Evolutionary conservation across 1,284 basidiomycete genomes (phyloP), one percentile per base, ranked within the genome.

Genomic region (Microbotryomycetes sp.): DNA sequence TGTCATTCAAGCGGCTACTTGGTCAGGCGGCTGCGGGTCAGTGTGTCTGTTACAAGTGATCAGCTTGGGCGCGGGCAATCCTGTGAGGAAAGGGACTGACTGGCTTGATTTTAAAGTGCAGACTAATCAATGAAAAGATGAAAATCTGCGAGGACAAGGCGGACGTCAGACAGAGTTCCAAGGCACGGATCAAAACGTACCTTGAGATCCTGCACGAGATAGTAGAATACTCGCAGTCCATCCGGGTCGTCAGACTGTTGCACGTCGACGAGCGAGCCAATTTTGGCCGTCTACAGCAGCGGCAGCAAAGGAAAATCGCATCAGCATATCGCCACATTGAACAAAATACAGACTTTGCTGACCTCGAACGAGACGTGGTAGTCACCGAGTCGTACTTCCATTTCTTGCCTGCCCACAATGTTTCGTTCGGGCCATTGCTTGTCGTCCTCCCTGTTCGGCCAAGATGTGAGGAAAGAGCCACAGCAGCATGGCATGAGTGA

Each of bases 61-160:
- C n/a, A n/a, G n/a, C n/a, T n/a, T n/a, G n/a, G n/a, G n/a, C n/a
- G n/a, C n/a, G n/a, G n/a, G n/a, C n/a, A n/a, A n/a, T n/a, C n/a
- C n/a, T n/a, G n/a, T n/a, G n/a, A n/a, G n/a, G n/a, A n/a, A n/a
- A n/a, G n/a, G n/a, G n/a, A n/a, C 64, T 18, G 3, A 64, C 65
- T n/a, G 94, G 94, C 82, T 98, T 97, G 82, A 98, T 97, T 80
- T 97, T 97, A 86, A 97, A 97, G 80, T 98, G 92, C 48, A 97
- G 82, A 15, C 90, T 91, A 75, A 97, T 97, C 67, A 98, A 82
- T 21, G 93, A 96, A 78, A 97, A 97, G 70, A 97, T 93, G 66
- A 97, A 83, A 77, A 92, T 97, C 93, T 97, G 73, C 29, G 5
- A 0, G 15, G 15, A 27, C 13, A n/a, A 3, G 28, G 16, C 35